phyloP scores from a whole-genome alignment of 2,329 filamentous ascomycete genomes.

The Alternaria sp. region DNA sequence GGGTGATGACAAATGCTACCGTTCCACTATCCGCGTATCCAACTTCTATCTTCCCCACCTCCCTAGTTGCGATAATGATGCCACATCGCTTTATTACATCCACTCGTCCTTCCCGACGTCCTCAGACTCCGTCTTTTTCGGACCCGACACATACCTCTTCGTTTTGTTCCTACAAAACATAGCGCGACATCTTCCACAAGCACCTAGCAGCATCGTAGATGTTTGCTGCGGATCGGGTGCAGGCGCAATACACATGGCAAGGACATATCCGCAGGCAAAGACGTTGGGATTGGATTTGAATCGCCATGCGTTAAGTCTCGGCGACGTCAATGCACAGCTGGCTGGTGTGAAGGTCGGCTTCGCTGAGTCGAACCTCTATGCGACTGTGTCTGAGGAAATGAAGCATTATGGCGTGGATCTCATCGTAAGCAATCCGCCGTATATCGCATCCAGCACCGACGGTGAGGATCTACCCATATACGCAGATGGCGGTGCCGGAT shows the following conservation, averaged over 20 bases:
- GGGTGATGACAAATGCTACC: slow-evolving; percentile 18
- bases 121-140: slow-evolving; percentile 36
- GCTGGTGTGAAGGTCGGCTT: slow-evolving; percentile 26
- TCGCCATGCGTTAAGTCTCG: slow-evolving; percentile 29
- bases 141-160: slow-evolving; percentile 39
- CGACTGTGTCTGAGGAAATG: slow-evolving; percentile 21
- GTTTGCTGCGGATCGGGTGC: slow-evolving; percentile 38
- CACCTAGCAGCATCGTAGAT: slow-evolving; percentile 28
- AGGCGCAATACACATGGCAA: slow-evolving; percentile 37
- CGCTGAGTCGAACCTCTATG: slow-evolving; percentile 33
- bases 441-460: slow-evolving; percentile 34
- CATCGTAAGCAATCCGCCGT: slow-evolving; percentile 39
- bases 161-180: slow-evolving; percentile 28
- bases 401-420: slow-evolving; percentile 27
- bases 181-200: slow-evolving; percentile 18
- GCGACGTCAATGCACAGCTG: slow-evolving; percentile 28
- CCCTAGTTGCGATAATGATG: neutral
- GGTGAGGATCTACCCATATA: slow-evolving; percentile 36
- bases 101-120: slow-evolving; percentile 36
- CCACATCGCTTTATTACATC: slow-evolving; percentile 30
- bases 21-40: slow-evolving; percentile 33
- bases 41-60: slow-evolving; percentile 32
- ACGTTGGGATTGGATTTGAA: slow-evolving; percentile 35
- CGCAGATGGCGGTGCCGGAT: slow-evolving; percentile 35
- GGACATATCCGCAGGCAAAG: slow-evolving; percentile 28